These are phyloP conservation scores for Talaromyces sp. DNA, from an alignment of 2,329 filamentous ascomycete species.

Conservation along the genomic window DNA sequence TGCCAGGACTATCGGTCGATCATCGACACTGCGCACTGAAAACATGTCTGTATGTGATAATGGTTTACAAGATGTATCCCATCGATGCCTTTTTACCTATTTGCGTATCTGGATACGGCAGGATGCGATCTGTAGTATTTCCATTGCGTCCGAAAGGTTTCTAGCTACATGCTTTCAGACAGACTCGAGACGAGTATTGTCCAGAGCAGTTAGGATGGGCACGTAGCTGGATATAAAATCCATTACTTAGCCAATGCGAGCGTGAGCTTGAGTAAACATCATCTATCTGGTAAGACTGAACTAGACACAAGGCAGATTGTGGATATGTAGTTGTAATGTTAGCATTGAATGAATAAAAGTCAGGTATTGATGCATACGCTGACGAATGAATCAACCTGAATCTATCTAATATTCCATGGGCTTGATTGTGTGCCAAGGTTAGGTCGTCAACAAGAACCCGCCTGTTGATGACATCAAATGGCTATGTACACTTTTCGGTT, in stretches of 20 bases:
- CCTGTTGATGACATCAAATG: not conserved
- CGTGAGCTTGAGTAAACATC: not conserved
- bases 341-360: not conserved
- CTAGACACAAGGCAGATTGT: not conserved
- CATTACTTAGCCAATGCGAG: not conserved
- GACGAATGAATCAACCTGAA: not conserved
- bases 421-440: not conserved
- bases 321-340: no score
- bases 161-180: not conserved
- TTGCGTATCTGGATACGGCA: not conserved
- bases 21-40: not conserved
- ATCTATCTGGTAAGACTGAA: not conserved
- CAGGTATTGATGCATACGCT: not conserved
- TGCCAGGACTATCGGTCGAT: not conserved
- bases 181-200: not conserved
- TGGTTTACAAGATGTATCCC: not conserved
- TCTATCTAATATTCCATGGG: not conserved
- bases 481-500: not conserved
- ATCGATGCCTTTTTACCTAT: not conserved
- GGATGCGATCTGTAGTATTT: not conserved
- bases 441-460: not conserved
- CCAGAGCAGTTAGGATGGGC: not conserved
- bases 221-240: not conserved
- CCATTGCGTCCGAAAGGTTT: not conserved
- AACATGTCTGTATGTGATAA: not conserved